Base-by-base conservation (phyloP, 768 basidiomycete species). In the Hysterangium stoloniferum region DNA sequence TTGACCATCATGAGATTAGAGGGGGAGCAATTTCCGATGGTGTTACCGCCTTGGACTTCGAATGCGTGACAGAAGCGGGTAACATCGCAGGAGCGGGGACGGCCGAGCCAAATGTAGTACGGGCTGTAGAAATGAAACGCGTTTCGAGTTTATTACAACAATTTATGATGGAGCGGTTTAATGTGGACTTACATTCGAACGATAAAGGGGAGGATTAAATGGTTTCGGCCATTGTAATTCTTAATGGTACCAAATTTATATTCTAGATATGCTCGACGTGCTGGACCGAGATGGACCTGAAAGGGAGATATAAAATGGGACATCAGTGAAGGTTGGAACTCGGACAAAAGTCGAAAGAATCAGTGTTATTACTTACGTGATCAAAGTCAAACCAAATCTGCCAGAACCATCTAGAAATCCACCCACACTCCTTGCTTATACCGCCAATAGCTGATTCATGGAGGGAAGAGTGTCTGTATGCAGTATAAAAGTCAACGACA, bases 231-330 rank as follows among this genome's bases (percentile, higher is more conserved):
- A 57, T 87, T 88, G 67, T 78, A 83, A 29, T 71, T 75, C 61
- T 84, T 86, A 38, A 82, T 77, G 24, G 85, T 86, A 34, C 84
- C 84, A 64, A 86, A 86, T 52, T 77, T 78, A 64, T 86, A 84
- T 62, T 89, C 86, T 29, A 88, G 72, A 62, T 87, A 88, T 46
- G 82, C 78, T 17, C 83, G 72, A 29, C 84, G 66, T 24, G 77
- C 75, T 6, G 79, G 77, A 20, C n/a, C n/a, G n/a, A n/a, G n/a
- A n/a, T n/a, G n/a, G n/a, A n/a, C n/a, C n/a, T n/a, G 73, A 72
- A 7, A 78, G 63, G 13, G 71, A 76, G 31, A 80, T 68, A n/a
- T n/a, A n/a, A n/a, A n/a, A n/a, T n/a, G n/a, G n/a, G n/a, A n/a
- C n/a, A n/a, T n/a, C n/a, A 40, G 58, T n/a, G n/a, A n/a, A n/a